Evolutionary conservation across 139 green algal species (phyloP), one percentile per base, ranked within the genome.

Genomic region (Chlorella sorokiniana): DNA sequence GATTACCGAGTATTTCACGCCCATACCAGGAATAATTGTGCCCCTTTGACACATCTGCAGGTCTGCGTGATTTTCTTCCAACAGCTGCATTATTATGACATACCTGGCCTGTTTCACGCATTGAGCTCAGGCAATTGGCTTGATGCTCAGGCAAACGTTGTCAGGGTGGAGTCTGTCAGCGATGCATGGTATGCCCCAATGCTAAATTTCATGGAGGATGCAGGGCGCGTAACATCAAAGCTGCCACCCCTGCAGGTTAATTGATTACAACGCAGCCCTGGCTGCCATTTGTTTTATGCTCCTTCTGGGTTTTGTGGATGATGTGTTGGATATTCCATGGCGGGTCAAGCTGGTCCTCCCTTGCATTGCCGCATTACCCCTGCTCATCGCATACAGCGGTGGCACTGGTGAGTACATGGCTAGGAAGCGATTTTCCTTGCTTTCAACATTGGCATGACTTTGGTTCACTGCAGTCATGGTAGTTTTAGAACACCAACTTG

Each of bases 311-410:
- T 99, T 99, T 87, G 94, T 96, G 11, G 97, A 99, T 76, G 97
- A 99, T 79, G 97, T 99, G 59, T 91, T 99, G 77, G 96, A 99
- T 88, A 95, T 99, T 62, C 95, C 94, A 3, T 99, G 97, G 97
- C 82, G 97, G 27, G 93, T 96, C 11, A 99, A 99, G 87, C 90
- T 99, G 44, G 35, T 98, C 29, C 90, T 98, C 40, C 97, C 97
- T 0, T 84, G 91, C 18, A 86, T 99, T 62, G 96, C 95, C 0
- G 88, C 95, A 5, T 81, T 99, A 71, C 96, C 96, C 10, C 88
- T 99, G 51, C 84, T 99, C 67, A 91, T 93, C 3, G 94, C 95
- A 0, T 99, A 99, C 89, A 87, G 79, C 3, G 96, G 96, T 2
- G 90, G 91, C 54, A 97, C 94, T 29, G 77, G 87, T 90, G 73